Conservation (phyloP, 176 grass and related monocot genomes). For the Carex pumila region DNA sequence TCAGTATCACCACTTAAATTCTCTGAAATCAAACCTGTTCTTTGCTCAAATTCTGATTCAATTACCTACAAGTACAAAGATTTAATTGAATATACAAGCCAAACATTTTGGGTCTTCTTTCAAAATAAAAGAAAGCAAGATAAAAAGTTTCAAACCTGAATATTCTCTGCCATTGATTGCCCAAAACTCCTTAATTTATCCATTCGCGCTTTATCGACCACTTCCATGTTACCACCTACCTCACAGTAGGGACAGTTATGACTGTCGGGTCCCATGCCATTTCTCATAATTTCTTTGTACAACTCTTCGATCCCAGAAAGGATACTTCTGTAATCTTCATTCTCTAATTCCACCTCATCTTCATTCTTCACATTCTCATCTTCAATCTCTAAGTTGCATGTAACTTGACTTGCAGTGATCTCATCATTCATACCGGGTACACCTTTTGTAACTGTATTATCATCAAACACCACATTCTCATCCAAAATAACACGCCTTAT, state of each 20-base stretch:
- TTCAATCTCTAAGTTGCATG: neutral
- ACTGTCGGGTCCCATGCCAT: slow-evolving; percentile 11
- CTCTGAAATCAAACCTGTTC: slow-evolving; percentile 16
- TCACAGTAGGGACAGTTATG: slow-evolving; percentile 2
- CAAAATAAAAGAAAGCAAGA: neutral
- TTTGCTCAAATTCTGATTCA: slow-evolving; percentile 40
- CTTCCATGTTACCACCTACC: slow-evolving; percentile 21
- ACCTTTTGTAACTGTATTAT: slow-evolving; percentile 34
- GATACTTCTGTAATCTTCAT: slow-evolving; percentile 16
- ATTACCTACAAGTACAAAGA: slow-evolving; percentile 43
- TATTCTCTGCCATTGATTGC: slow-evolving; percentile 81
- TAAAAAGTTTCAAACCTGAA: slow-evolving; percentile 46
- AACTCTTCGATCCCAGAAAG: slow-evolving; percentile 18
- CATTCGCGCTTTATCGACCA: slow-evolving; percentile 40
- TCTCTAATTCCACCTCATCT: slow-evolving; percentile 21
- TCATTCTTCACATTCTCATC: neutral
- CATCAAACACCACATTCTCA: neutral
- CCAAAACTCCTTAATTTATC: slow-evolving; percentile 61
- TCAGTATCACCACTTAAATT: slow-evolving; percentile 2
- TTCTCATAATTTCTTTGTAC: slow-evolving; percentile 25
- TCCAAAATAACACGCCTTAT: slow-evolving; percentile 22
- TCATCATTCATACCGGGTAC: slow-evolving; percentile 1
- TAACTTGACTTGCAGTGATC: neutral
- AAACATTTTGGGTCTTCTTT: neutral
- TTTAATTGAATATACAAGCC: neutral